Evolutionary conservation across 140 eudicot genomes (phyloP).

Genomic region (Bidens hawaiensis): DNA sequence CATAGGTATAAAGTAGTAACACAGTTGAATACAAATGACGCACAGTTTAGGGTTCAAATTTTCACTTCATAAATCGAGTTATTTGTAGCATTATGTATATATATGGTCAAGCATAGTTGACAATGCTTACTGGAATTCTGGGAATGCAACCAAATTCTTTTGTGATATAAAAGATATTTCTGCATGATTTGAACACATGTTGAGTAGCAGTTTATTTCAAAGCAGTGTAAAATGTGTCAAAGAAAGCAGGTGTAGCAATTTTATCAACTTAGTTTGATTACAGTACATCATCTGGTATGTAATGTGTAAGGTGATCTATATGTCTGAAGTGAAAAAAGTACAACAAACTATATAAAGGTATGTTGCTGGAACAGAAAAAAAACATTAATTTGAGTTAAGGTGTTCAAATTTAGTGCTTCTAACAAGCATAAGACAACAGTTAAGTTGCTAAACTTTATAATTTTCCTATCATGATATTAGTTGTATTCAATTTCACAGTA

Average conservation of each 20-base stretch:
- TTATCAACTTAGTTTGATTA: conserved; percentile 2
- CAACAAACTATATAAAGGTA: neutral
- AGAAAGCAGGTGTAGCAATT: neutral
- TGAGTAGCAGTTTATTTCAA: neutral
- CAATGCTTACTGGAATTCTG: neutral
- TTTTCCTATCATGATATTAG: neutral
- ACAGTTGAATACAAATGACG: neutral
- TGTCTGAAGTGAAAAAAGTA: neutral
- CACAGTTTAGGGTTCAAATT: conserved; percentile 4
- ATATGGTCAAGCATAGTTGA: conserved; percentile 6
- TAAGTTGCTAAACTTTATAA: neutral
- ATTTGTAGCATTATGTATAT: neutral
- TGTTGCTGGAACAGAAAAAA: neutral
- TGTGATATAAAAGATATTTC: conserved; percentile 4
- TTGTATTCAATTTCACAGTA: neutral
- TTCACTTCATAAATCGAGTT: conserved; percentile 7
- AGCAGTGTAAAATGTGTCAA: neutral
- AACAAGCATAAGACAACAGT: neutral
- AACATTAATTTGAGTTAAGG: neutral
- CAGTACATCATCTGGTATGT: conserved; percentile 5
- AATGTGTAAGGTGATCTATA: neutral
- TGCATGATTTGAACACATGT: neutral
- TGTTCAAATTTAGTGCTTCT: neutral
- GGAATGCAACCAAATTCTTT: conserved; percentile 10
- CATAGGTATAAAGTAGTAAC: neutral